Evolutionary conservation across 306 rosid species (phyloP), one percentile per base, ranked within the genome.

Genomic region (Cucumis melo): DNA sequence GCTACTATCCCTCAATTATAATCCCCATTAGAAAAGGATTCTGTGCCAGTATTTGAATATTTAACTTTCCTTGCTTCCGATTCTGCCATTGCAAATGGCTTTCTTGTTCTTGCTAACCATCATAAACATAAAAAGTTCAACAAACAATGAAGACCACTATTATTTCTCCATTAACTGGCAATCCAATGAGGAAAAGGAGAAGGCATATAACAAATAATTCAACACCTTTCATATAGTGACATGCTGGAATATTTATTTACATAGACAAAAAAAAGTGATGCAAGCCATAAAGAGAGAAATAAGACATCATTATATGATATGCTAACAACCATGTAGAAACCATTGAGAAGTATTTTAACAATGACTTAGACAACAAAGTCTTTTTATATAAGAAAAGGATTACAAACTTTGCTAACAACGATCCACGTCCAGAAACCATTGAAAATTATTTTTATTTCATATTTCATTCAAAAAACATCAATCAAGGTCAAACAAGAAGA

Each of bases 31-130:
- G 86, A 82, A 91, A 90, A 1, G 48, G 92, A 77, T 80, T 94
- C 97, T 1, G 98, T 90, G 59, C 97, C 97, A 16, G 97, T 86
- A 79, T 81, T 87, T 11, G 95, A 93, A 88, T 90, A 94, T 82
- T 83, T 88, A 42, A 94, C 84, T 86, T 87, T 89, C 89, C 95
- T 89, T 6, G 96, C 90, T 84, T 94, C 98, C 85, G 87, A 77
- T 77, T 90, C 91, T 55, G 79, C 95, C 98, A 91, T 85, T 4
- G 84, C 91, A 90, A 82, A 91, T 53, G 98, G 84, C 84, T 86
- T 91, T 75, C 88, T 87, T 46, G 95, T 87, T 86, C 98, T 85
- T 11, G 97, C 89, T 2, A 97, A 91, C 97, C 96, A 94, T 82
- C 98, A 90, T 70, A 74, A 73, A 50, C 72, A 54, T 7, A 16